phyloP scores from a whole-genome alignment of 352 stramenopile genomes.

The Pelagophyceae sp. region DNA sequence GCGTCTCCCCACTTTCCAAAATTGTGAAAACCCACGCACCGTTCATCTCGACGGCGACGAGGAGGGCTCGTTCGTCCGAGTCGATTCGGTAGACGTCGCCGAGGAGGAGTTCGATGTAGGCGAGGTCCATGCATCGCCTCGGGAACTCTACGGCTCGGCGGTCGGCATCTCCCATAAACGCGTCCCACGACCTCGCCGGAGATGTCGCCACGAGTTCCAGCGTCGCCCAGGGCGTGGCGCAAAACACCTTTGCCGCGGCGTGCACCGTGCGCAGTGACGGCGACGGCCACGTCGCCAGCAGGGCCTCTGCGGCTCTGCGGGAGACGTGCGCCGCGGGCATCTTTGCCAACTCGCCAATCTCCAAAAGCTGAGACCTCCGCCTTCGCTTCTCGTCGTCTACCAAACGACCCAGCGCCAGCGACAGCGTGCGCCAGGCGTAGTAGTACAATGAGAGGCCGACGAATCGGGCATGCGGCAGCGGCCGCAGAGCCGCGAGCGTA shows the following conservation, averaged over 20 bases:
- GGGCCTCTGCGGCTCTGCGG: too few relatives aligned
- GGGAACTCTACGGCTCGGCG: background rate
- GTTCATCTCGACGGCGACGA: background rate
- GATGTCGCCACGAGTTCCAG: background rate
- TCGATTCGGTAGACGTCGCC: background rate
- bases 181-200: background rate
- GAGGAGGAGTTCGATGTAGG: conserved; percentile 1
- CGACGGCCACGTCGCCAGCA: background rate
- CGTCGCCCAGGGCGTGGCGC: background rate
- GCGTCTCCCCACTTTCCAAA: too few relatives aligned
- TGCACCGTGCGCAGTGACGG: background rate
- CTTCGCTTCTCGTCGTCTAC: background rate
- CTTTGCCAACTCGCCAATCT: background rate
- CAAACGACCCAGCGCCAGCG: background rate
- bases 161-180: background rate
- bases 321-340: background rate
- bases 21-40: too few relatives aligned
- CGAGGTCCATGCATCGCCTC: background rate
- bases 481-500: background rate
- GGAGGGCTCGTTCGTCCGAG: background rate
- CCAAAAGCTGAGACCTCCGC: too few relatives aligned
- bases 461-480: background rate
- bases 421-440: conserved; percentile 9
- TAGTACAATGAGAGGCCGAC: background rate
- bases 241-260: background rate